Conservation (phyloP, 306 rosid genomes). For the Parietaria judaica region DNA sequence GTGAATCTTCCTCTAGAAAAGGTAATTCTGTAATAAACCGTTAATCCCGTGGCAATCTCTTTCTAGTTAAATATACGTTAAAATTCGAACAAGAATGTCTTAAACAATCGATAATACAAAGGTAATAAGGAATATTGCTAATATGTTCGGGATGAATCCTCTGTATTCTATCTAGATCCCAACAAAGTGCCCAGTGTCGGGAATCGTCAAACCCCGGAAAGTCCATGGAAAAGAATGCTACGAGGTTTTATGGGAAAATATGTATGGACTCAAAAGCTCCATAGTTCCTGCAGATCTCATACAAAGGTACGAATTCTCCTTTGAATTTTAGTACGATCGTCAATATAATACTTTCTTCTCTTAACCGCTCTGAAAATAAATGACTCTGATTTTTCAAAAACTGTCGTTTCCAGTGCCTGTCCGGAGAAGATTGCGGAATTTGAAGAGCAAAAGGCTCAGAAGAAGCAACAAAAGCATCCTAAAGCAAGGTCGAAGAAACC, state of each 20-base stretch:
- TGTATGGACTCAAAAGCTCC: slow-evolving; percentile 54
- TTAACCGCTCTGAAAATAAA: neutral
- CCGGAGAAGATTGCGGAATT: slow-evolving; percentile 67
- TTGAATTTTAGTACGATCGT: neutral
- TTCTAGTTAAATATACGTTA: neutral
- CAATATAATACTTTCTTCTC: neutral
- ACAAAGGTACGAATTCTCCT: slow-evolving; percentile 30
- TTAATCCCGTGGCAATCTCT: neutral
- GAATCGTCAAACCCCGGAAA: slow-evolving; percentile 52
- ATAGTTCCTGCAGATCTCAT: slow-evolving; percentile 59
- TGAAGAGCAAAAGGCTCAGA: slow-evolving; percentile 37
- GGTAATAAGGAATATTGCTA: no score
- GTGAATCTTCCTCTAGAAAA: slow-evolving; percentile 48
- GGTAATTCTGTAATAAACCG: slow-evolving; percentile 30
- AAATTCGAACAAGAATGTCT: neutral
- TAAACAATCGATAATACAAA: no score
- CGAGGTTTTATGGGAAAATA: slow-evolving; percentile 65
- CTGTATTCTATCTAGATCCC: slow-evolving; percentile 46
- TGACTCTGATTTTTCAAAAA: neutral
- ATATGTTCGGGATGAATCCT: neutral
- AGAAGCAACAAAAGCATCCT: slow-evolving; percentile 39
- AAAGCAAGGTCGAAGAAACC: slow-evolving; percentile 48
- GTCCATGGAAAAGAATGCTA: slow-evolving; percentile 56
- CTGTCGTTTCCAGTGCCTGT: slow-evolving; percentile 53
- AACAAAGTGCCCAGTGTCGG: slow-evolving; percentile 56